phyloP scores from a whole-genome alignment of 495 filamentous ascomycete genomes.

The Aspergillus conjunctus region DNA sequence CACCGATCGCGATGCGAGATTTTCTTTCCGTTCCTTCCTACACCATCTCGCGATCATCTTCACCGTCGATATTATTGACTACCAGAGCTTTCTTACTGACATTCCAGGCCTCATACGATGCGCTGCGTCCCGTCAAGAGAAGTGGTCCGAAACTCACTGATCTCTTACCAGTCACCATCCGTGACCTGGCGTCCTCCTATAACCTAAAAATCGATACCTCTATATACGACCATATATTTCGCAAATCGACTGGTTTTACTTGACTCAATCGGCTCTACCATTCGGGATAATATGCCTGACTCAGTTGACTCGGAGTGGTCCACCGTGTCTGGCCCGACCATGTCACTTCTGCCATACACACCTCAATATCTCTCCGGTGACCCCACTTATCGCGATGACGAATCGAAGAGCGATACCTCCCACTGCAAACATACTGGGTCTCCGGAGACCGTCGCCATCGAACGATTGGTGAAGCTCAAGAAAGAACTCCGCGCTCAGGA shows the following conservation, averaged over 20 bases:
- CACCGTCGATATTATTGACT: constrained; percentile 1
- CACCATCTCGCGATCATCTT: background rate
- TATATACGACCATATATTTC: background rate
- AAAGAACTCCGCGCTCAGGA: constrained; percentile 54
- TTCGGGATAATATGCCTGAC: constrained; percentile 36
- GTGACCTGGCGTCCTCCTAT: constrained; percentile 29
- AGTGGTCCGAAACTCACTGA: constrained; percentile 26
- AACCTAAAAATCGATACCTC: constrained; percentile 19
- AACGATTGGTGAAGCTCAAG: constrained; percentile 66
- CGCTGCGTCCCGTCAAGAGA: constrained; percentile 31
- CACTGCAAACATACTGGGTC: constrained; percentile 49
- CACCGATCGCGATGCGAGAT: background rate
- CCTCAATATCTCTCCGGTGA: constrained; percentile 49
- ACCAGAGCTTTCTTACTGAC: background rate
- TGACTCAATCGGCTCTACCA: background rate
- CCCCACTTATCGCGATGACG: constrained; percentile 48
- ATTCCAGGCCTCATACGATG: constrained; percentile 35
- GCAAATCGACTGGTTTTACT: constrained; percentile 27
- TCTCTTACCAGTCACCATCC: constrained; percentile 22
- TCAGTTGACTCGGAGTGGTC: constrained; percentile 43
- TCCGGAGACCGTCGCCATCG: constrained; percentile 62
- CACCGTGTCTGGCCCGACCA: constrained; percentile 32
- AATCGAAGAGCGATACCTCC: constrained; percentile 52
- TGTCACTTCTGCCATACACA: constrained; percentile 41
- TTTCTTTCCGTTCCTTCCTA: background rate